Evolutionary conservation across 2,329 filamentous ascomycete genomes (phyloP), one percentile per base, ranked within the genome.

Genomic region (Colletotrichum sp.): DNA sequence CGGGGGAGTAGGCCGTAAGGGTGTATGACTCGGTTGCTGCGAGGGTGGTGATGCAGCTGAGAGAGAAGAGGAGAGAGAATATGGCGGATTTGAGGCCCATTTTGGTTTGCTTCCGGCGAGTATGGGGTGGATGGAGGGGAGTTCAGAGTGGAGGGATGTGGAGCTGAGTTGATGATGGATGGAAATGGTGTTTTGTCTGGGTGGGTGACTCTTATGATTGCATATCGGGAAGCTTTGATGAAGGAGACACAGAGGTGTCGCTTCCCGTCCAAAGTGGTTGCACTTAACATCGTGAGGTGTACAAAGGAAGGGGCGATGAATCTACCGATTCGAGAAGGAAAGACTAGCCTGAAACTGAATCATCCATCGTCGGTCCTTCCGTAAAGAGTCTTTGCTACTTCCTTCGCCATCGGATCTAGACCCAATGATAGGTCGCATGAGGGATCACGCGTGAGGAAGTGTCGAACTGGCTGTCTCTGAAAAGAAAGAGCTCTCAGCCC

Each of bases 1-100:
- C 34, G 1, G 82, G 82, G 1, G 79, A 74, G 67, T 80, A 81
- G 16, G 80, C 78, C 1, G 77, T 78, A 36, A 83, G 75, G 10
- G 80, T 79, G 70, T 80, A 82, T 75, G 79, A 83, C 30, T 68
- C 66, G 52, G 32, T 52, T 2, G 22, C 15, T 43, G 22, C 66
- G 34, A 68, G 66, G 55, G 52, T 22, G 34, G 2, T 27, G 55
- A 28, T 16, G 32, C 10, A 27, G 66, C 8, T n/a, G 52, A 58
- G 55, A 9, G 8, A 13, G 66, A 43, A 7, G 6, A 62, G 1
- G n/a, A 15, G 18, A 32, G 58, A 15, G 58, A 25, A 0, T 0
- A 32, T 61, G 28, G 1, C 1, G 0, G 16, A 8, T 30, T 28
- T 43, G 52, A n/a, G 8, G 22, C 5, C 13, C 30, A 39, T 58